Percentiles rank a stretch among this genome's conserved stretches.
These are phyloP conservation scores for Phytophthora capsici DNA, from an alignment of 352 stramenopile species.

Conservation along the genomic window DNA sequence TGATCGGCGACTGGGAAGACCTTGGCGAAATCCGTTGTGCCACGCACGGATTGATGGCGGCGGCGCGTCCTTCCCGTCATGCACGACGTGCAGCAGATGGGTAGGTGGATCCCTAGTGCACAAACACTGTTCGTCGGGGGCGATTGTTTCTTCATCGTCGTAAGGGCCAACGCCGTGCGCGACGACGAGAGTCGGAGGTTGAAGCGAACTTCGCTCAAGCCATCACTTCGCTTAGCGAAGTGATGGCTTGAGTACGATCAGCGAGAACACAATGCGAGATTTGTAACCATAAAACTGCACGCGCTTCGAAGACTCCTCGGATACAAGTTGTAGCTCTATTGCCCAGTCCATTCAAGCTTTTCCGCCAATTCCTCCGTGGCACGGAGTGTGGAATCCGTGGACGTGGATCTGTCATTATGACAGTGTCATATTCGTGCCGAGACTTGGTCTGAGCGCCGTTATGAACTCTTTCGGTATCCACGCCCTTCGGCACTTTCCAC, in stretches of 20 bases:
- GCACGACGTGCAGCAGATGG: constrained; percentile 17
- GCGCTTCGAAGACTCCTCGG: not conserved
- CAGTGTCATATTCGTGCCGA: no score
- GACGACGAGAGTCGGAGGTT: constrained; percentile 16
- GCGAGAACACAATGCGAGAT: constrained; percentile 11
- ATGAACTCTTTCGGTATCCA: not conserved
- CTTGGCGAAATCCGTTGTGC: constrained; percentile 32
- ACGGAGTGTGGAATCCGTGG: no score
- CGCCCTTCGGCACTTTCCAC: not conserved
- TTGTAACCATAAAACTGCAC: constrained; percentile 14
- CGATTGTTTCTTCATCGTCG: constrained; percentile 1
- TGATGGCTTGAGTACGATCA: constrained; percentile 17
- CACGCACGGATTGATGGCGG: constrained; percentile 15
- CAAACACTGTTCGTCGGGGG: constrained; percentile 10
- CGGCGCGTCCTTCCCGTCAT: constrained; percentile 7
- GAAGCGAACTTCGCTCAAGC: no score
- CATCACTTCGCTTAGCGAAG: no score
- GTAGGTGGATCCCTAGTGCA: constrained; percentile 4
- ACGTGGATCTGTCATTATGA: no score
- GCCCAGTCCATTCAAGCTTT: no score
- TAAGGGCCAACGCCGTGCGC: constrained; percentile 1
- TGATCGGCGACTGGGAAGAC: constrained; percentile 2
- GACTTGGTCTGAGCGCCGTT: no score
- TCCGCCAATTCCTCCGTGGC: no score
- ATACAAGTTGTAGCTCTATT: not conserved